phyloP scores from a whole-genome alignment of 2,329 filamentous ascomycete species.

The Sclerotinia minor region DNA sequence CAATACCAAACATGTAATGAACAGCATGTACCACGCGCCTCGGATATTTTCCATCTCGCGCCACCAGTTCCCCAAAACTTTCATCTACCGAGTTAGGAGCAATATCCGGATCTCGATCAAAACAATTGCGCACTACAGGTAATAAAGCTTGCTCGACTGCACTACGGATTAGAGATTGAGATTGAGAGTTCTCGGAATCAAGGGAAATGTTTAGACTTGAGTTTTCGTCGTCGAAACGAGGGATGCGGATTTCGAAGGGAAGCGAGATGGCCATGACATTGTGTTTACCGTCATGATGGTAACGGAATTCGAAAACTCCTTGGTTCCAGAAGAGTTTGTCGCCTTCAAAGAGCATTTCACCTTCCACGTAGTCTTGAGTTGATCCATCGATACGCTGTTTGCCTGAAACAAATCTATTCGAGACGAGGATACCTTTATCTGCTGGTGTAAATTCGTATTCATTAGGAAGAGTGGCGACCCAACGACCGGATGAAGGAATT shows the following conservation, averaged over 20 bases:
- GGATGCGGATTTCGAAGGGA: constrained; percentile 87
- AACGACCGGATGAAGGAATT: constrained; percentile 82
- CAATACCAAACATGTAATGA: constrained; percentile 94
- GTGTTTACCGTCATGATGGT: constrained; percentile 91
- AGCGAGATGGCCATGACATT: constrained; percentile 91
- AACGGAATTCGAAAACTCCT: constrained; percentile 94
- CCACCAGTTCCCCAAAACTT: constrained; percentile 79
- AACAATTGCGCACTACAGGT: constrained; percentile 84
- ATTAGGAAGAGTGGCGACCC: constrained; percentile 77
- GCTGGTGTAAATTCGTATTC: constrained; percentile 73
- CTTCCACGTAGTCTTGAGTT: constrained; percentile 63
- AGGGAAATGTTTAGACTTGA: constrained; percentile 10
- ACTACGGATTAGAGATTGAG: constrained; percentile 61
- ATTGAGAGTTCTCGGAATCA: constrained; percentile 51
- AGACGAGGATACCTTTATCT: constrained; percentile 73
- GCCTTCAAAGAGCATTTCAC: constrained; percentile 83
- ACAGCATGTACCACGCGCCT: constrained; percentile 91
- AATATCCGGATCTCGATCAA: constrained; percentile 88
- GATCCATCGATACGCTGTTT: constrained; percentile 48
- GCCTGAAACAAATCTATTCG: constrained; percentile 59
- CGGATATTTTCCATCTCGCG: constrained; percentile 85
- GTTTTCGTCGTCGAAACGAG: constrained; percentile 76
- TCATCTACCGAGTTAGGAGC: constrained; percentile 79
- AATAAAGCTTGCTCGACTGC: constrained; percentile 77
- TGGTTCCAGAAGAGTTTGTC: constrained; percentile 98